A percentile compares a stretch with the other conserved stretches of the same genome.
These are phyloP conservation scores for Anethum foeniculum DNA, from an alignment of 140 eudicot species.

Conservation along the genomic window DNA sequence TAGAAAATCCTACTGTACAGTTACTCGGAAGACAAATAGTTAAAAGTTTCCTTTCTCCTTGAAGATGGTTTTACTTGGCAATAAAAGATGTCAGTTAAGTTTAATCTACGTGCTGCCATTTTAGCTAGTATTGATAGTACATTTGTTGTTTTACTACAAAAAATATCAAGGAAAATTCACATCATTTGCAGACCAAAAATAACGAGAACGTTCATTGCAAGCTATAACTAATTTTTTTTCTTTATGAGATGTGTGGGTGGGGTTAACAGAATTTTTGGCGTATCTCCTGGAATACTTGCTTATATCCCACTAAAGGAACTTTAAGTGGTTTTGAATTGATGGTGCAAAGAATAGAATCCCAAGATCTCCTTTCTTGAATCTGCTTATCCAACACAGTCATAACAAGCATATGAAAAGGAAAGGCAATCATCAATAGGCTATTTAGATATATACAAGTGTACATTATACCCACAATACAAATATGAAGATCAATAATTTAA, in stretches of 20 bases:
- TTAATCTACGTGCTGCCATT: constrained; percentile 66
- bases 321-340: constrained; percentile 55
- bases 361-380: constrained; percentile 54
- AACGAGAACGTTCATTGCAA: background rate
- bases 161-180: constrained; percentile 12
- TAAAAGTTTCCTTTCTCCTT: constrained; percentile 24
- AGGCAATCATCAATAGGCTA: background rate
- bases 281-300: background rate
- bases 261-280: background rate
- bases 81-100: constrained; percentile 23
- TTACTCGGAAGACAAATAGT: constrained; percentile 29
- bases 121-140: constrained; percentile 53
- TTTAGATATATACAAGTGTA: no score
- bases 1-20: constrained; percentile 10
- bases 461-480: background rate
- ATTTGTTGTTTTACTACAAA: constrained; percentile 47
- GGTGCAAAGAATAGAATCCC: constrained; percentile 67
- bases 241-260: background rate
- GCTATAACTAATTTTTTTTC: background rate
- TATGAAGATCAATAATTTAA: background rate
- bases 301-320: constrained; percentile 74
- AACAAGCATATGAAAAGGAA: background rate
- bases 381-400: constrained; percentile 11
- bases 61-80: constrained; percentile 56
- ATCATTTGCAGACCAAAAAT: background rate